Conservation (phyloP, 2,329 filamentous ascomycete genomes). For the Dactylellina cionopaga region DNA sequence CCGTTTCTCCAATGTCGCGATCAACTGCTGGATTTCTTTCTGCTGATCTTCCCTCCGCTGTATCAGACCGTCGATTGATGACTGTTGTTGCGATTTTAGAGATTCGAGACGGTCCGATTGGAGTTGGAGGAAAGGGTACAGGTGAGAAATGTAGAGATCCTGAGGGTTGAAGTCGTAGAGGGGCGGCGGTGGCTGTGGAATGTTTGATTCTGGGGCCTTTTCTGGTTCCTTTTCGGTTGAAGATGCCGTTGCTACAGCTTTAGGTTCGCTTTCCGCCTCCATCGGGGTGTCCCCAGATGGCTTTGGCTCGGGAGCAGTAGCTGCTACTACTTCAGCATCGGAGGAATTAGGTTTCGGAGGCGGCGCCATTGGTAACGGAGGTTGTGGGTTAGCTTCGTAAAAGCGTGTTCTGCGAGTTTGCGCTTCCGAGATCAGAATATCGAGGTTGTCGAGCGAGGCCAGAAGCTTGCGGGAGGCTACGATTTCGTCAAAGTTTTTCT, state of each 20-base stretch:
- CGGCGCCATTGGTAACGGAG: conserved; percentile 31
- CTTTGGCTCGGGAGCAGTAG: background rate
- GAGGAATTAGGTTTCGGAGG: conserved; percentile 18
- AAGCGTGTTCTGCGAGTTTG: conserved; percentile 20
- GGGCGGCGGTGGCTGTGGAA: conserved; percentile 1
- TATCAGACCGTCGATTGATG: conserved; percentile 36
- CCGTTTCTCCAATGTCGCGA: conserved; percentile 30
- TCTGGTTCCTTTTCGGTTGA: background rate
- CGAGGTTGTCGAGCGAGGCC: conserved; percentile 40
- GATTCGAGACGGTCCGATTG: conserved; percentile 36
- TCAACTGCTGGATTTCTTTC: conserved; percentile 25
- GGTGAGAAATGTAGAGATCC: conserved; percentile 43
- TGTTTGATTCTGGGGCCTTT: background rate
- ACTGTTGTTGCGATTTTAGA: conserved; percentile 26
- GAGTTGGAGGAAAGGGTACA: conserved; percentile 34
- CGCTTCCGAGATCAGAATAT: conserved; percentile 47
- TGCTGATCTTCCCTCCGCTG: conserved; percentile 26
- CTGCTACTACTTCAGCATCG: conserved; percentile 5
- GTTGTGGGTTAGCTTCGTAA: conserved; percentile 20
- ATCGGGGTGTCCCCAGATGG: background rate
- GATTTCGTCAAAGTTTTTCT: conserved; percentile 51
- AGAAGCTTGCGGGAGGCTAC: conserved; percentile 37
- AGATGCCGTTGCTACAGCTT: background rate
- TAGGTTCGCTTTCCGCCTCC: background rate
- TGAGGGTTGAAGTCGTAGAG: conserved; percentile 25